Evolutionary conservation across 148 eudicot species (phyloP).

Genomic region (Fallopia convolvulus): DNA sequence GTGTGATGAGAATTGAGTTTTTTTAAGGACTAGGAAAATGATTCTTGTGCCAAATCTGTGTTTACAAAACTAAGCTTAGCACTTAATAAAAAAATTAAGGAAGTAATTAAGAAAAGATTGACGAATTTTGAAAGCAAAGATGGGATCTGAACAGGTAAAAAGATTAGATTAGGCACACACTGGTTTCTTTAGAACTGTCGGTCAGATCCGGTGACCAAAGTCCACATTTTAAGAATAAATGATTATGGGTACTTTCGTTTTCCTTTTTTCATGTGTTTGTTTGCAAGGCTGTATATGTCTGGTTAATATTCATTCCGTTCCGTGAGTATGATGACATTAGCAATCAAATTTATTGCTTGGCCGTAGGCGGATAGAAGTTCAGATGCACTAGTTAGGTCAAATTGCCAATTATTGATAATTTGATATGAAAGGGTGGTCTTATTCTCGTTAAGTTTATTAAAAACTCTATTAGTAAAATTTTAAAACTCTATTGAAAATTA

Average conservation of each 20-base stretch:
- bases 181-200: background rate
- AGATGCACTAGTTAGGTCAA: background rate
- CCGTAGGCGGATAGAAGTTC: background rate
- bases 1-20: background rate
- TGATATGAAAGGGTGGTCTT: too few species aligned
- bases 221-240: background rate
- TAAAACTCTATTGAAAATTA: too few species aligned
- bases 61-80: background rate
- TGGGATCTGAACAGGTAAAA: background rate
- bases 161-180: background rate
- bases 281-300: background rate
- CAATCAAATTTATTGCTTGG: conserved; percentile 4
- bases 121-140: background rate
- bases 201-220: conserved; percentile 10
- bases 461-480: too few species aligned
- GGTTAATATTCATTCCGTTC: background rate
- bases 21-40: background rate
- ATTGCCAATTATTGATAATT: background rate
- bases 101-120: background rate
- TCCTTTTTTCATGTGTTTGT: background rate
- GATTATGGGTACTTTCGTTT: background rate
- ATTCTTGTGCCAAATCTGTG: conserved; percentile 4
- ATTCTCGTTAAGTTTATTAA: too few species aligned
- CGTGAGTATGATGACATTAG: background rate
- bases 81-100: background rate